phyloP scores from a whole-genome alignment of 2,329 filamentous ascomycete genomes.

The Neopestalotiopsis sp. region DNA sequence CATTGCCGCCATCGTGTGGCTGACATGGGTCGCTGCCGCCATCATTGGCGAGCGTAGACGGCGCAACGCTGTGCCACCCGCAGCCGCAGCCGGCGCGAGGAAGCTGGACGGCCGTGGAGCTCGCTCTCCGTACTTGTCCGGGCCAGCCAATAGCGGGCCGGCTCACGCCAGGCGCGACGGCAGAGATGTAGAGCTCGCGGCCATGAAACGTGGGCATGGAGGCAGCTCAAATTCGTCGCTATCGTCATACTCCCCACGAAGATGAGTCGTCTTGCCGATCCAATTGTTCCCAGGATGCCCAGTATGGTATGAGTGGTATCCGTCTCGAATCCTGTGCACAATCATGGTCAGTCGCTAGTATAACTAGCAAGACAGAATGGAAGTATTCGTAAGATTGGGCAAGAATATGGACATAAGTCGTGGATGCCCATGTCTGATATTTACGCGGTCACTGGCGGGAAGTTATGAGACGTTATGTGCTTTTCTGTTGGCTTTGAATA shows the following conservation, averaged over 20 bases:
- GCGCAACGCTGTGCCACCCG: not conserved
- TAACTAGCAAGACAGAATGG: no score
- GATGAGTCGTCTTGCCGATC: not conserved
- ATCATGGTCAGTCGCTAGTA: no score
- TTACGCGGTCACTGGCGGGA: no score
- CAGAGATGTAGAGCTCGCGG: not conserved
- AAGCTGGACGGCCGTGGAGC: conserved; percentile 4
- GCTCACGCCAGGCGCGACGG: not conserved
- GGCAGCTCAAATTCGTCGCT: not conserved
- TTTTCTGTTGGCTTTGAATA: no score
- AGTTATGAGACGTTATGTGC: no score
- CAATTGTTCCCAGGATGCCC: not conserved
- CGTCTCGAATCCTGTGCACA: not conserved
- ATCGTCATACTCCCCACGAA: not conserved
- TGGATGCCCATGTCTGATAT: no score
- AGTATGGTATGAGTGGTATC: not conserved
- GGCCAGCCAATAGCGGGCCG: conserved; percentile 17
- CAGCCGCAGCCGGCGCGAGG: not conserved
- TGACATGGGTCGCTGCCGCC: conserved; percentile 42
- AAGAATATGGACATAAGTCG: no score
- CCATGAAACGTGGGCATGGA: conserved; percentile 3
- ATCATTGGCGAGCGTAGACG: conserved; percentile 34
- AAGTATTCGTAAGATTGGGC: no score
- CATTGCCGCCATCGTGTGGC: conserved; percentile 42
- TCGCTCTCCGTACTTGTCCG: conserved; percentile 25